A percentile compares a stretch with the other conserved stretches of the same genome.
Evolutionary conservation across 2,329 filamentous ascomycete genomes (phyloP).

Genomic region (Achaetomium macrosporum): DNA sequence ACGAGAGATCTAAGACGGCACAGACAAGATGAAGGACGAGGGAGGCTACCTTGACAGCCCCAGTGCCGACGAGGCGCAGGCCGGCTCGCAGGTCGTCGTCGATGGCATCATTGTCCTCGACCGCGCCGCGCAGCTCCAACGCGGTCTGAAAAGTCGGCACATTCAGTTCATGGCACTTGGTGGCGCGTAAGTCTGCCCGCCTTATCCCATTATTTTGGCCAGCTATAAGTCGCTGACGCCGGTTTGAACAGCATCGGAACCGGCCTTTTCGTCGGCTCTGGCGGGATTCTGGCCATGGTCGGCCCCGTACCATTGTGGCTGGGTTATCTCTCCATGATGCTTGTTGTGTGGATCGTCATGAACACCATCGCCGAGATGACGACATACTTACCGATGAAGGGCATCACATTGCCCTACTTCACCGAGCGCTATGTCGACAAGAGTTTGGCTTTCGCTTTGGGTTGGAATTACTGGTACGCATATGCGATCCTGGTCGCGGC

Average conservation of each 20-base stretch:
- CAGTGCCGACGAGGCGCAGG: slow-evolving; percentile 13
- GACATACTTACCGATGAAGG: slow-evolving; percentile 49
- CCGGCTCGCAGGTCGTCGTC: slow-evolving; percentile 8
- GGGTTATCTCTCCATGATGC: slow-evolving; percentile 56
- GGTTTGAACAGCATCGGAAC: slow-evolving; percentile 24
- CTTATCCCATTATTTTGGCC: not conserved
- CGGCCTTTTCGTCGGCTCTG: slow-evolving; percentile 27
- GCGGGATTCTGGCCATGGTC: slow-evolving; percentile 27
- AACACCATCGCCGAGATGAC: slow-evolving; percentile 51
- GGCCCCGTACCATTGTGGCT: slow-evolving; percentile 65
- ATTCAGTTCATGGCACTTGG: slow-evolving; percentile 56
- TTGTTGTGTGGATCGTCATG: slow-evolving; percentile 49
- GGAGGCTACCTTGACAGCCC: slow-evolving; percentile 8
- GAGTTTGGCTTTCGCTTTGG: slow-evolving; percentile 50
- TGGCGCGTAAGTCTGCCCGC: slow-evolving; percentile 28
- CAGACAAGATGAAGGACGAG: slow-evolving; percentile 14
- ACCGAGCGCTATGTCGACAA: slow-evolving; percentile 50
- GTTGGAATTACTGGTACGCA: slow-evolving; percentile 59
- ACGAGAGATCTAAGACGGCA: not conserved
- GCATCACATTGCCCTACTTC: slow-evolving; percentile 53
- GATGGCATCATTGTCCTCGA: slow-evolving; percentile 21
- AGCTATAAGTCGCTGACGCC: not conserved
- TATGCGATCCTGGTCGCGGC: slow-evolving; percentile 53
- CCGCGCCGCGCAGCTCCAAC: slow-evolving; percentile 38
- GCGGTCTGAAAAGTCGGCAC: slow-evolving; percentile 54